phyloP scores from a whole-genome alignment of 176 grass and related monocot genomes.

The Musa schizocarpa region DNA sequence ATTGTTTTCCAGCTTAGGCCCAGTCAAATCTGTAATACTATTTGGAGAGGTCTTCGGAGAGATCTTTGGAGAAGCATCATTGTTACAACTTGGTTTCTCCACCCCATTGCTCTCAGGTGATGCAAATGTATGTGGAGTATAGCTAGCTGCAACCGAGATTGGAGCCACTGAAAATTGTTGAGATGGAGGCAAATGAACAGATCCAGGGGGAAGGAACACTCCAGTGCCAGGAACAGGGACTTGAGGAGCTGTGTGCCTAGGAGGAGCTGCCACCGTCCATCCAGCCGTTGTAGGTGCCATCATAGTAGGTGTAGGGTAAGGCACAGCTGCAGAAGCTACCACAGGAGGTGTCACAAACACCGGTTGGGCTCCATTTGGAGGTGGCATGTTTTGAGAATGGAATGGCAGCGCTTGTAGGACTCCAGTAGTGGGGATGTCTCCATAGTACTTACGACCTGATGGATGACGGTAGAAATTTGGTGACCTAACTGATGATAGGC shows the following conservation, averaged over 20 bases:
- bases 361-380: slow-evolving; percentile 23
- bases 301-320: slow-evolving; percentile 1
- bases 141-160: slow-evolving; percentile 17
- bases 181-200: slow-evolving; percentile 29
- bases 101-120: slow-evolving; percentile 7
- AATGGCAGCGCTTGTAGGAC: slow-evolving; percentile 13
- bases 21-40: neutral
- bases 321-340: slow-evolving; percentile 25
- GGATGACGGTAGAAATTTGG: slow-evolving; percentile 31
- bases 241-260: slow-evolving; percentile 32
- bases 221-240: slow-evolving; percentile 63
- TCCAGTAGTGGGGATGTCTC: slow-evolving; percentile 20
- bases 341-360: slow-evolving; percentile 43
- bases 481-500: slow-evolving; percentile 35
- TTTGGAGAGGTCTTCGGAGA: too few relatives aligned
- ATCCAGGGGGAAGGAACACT: slow-evolving; percentile 67
- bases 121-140: slow-evolving; percentile 16
- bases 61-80: slow-evolving; percentile 2
- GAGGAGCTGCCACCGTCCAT: slow-evolving; percentile 40
- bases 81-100: slow-evolving; percentile 16
- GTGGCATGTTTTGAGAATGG: neutral
- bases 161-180: slow-evolving; percentile 34
- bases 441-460: slow-evolving; percentile 37
- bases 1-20: neutral
- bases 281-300: neutral